These are phyloP conservation scores for Xylaria sp. DNA, from an alignment of 2,329 filamentous ascomycete genomes.

Conservation along the genomic window DNA sequence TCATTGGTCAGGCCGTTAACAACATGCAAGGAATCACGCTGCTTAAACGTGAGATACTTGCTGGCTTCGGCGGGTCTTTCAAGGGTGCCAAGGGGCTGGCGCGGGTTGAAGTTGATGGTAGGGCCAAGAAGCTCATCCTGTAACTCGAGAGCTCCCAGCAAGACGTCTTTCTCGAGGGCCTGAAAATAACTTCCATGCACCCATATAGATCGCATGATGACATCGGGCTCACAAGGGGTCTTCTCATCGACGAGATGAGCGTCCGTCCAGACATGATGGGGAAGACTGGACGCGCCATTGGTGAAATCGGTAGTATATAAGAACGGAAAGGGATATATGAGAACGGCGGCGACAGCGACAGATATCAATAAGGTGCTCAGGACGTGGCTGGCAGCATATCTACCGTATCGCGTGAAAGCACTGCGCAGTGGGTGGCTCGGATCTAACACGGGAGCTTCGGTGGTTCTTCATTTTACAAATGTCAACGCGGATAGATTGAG, in stretches of 20 bases:
- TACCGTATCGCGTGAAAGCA: conserved; percentile 75
- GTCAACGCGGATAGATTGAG: conserved; percentile 35
- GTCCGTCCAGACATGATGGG: conserved; percentile 84
- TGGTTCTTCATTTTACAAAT: conserved; percentile 65
- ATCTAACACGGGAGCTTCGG: conserved; percentile 74
- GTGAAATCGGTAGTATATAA: conserved; percentile 78
- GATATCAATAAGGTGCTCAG: conserved; percentile 78
- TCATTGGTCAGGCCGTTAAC: conserved; percentile 69
- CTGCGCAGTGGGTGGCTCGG: conserved; percentile 72
- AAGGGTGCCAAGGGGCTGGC: conserved; percentile 48
- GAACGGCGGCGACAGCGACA: conserved; percentile 73
- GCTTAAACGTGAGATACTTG: conserved; percentile 53
- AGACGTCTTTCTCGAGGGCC: conserved; percentile 72
- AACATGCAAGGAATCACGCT: conserved; percentile 67
- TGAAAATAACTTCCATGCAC: conserved; percentile 84
- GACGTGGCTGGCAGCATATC: conserved; percentile 77
- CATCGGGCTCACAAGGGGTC: conserved; percentile 66
- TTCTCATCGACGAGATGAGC: conserved; percentile 70
- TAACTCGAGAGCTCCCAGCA: conserved; percentile 73
- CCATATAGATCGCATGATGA: conserved; percentile 86
- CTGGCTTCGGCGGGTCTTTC: conserved; percentile 47
- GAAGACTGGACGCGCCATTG: conserved; percentile 75
- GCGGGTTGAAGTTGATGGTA: conserved; percentile 66
- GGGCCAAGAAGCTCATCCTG: conserved; percentile 75
- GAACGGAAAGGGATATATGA: conserved; percentile 80